Base-by-base conservation (phyloP, 495 filamentous ascomycete genomes). In the Aspergillus indologenus region DNA sequence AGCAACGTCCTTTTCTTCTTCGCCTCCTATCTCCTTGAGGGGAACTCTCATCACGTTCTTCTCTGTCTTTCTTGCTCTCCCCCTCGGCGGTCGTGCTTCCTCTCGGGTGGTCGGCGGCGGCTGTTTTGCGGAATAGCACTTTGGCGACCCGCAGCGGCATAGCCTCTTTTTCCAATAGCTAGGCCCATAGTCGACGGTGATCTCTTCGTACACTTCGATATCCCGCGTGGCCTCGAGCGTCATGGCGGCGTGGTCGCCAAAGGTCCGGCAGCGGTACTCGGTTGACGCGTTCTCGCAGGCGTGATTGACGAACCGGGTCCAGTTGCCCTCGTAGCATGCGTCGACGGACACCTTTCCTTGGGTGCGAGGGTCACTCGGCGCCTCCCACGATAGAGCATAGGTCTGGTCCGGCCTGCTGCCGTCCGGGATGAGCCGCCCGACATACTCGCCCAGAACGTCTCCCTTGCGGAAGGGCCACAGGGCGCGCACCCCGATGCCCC, bases 281-380 rank as follows among this genome's bases (percentile, higher is more conserved):
- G 65, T 65, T 20, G 62, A 86, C 0, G 86, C 75, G 0, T 84
- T n/a, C n/a, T n/a, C 74, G 68, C 89, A 92, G 20, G 82, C 86
- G 65, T 91, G 89, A 62, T 90, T 91, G 68, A 91, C 82, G 65
- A 85, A 92, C 15, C 89, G 72, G 6, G 87, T 89, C 54, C 79
- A 79, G 46, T 78, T 80, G 0, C 81, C 81, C 42, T 68, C 62
- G 4, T 46, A 19, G 42, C 58, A 40, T 1, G 58, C 19, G 23
- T 50, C 53, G 31, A 67, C 56, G 2, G 34, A 1, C 8, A 31
- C 3, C 23, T 6, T 14, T 18, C 23, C 4, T 3, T 15, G 23
- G 15, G 34, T 45, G 7, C 44, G 15, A 18, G 5, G 5, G 9
- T 20, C 5, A 23, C n/a, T 9, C 15, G 18, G n/a, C 19, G 56